Conservation (phyloP, 371 early-diverging fungal species). For the Mucor saturninus region DNA sequence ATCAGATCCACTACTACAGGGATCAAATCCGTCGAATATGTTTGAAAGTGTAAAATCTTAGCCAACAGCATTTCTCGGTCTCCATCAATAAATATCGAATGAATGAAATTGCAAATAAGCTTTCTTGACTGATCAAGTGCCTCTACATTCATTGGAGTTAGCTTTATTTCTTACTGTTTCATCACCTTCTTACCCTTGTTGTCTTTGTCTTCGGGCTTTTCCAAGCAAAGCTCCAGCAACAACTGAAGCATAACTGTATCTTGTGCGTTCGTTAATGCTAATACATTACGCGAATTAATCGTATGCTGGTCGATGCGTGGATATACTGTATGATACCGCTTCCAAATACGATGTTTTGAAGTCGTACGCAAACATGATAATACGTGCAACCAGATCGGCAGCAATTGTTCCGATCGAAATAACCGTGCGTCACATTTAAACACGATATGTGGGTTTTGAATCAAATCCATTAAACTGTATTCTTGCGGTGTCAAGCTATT, state of each 20-base stretch:
- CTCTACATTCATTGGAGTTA: slow-evolving; percentile 6
- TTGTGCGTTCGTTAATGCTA: slow-evolving; percentile 58
- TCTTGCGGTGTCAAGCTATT: slow-evolving; percentile 11
- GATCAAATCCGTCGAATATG: slow-evolving; percentile 58
- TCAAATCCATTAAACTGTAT: slow-evolving; percentile 46
- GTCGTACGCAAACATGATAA: slow-evolving; percentile 43
- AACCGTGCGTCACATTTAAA: slow-evolving; percentile 58
- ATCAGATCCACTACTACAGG: slow-evolving; percentile 59
- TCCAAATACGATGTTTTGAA: slow-evolving; percentile 54
- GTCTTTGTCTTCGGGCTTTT: slow-evolving; percentile 33
- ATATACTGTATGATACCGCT: slow-evolving; percentile 37
- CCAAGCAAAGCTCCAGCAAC: slow-evolving; percentile 49
- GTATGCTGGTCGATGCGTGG: slow-evolving; percentile 14
- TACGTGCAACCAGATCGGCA: slow-evolving; percentile 61
- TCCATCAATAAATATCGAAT: slow-evolving; percentile 60
- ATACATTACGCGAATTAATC: slow-evolving; percentile 55
- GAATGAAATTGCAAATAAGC: slow-evolving; percentile 59
- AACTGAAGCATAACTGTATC: slow-evolving; percentile 59
- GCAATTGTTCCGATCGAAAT: slow-evolving; percentile 49
- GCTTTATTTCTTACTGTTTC: too few relatives aligned
- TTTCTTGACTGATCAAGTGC: slow-evolving; percentile 44
- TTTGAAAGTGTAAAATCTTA: slow-evolving; percentile 67
- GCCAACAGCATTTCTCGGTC: slow-evolving; percentile 57
- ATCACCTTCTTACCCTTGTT: slow-evolving; percentile 1
- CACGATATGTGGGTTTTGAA: slow-evolving; percentile 55